Evolutionary conservation across 768 basidiomycete genomes (phyloP).

Genomic region (Kwoniella bestiolae): DNA sequence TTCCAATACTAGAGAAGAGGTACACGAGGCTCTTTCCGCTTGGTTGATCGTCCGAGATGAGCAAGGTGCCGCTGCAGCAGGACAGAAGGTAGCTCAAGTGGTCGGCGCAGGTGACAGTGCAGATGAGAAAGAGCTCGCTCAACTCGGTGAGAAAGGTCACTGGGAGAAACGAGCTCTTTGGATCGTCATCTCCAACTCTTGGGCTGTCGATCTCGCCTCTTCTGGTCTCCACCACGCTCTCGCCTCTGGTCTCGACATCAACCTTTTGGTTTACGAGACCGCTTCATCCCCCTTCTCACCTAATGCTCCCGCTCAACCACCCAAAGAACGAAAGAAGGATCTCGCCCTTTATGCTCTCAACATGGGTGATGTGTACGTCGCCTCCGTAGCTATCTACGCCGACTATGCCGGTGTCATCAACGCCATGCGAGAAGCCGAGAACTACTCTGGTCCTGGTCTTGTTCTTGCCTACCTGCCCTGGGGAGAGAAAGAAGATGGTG

Average conservation of each 20-base stretch:
- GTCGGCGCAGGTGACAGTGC: slow-evolving; percentile 64
- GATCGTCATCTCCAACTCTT: slow-evolving; percentile 98
- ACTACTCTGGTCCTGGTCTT: slow-evolving; percentile 84
- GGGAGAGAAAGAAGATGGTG: slow-evolving; percentile 66
- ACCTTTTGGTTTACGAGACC: slow-evolving; percentile 93
- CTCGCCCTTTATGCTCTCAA: slow-evolving; percentile 98
- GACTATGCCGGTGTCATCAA: slow-evolving; percentile 94
- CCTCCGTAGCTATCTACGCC: slow-evolving; percentile 91
- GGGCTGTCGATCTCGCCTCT: slow-evolving; percentile 95
- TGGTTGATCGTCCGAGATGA: slow-evolving; percentile 84
- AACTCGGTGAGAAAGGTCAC: slow-evolving; percentile 67
- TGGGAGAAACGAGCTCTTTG: slow-evolving; percentile 77
- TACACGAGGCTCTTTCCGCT: slow-evolving; percentile 71
- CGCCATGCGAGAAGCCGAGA: slow-evolving; percentile 86
- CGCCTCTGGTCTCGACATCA: slow-evolving; percentile 86
- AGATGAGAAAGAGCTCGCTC: slow-evolving; percentile 60
- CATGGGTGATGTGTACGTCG: slow-evolving; percentile 94
- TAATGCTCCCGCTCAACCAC: slow-evolving; percentile 38
- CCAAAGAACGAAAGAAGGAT: slow-evolving; percentile 84
- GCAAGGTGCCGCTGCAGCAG: slow-evolving; percentile 63
- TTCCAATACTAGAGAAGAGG: slow-evolving; percentile 61
- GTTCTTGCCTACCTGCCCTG: slow-evolving; percentile 95
- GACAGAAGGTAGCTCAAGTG: slow-evolving; percentile 63
- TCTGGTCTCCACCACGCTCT: slow-evolving; percentile 95
- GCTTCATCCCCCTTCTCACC: slow-evolving; percentile 82